Evolutionary conservation across 2,329 filamentous ascomycete genomes (phyloP), one percentile per base, ranked within the genome.

Genomic region (Cercospora citrullina): DNA sequence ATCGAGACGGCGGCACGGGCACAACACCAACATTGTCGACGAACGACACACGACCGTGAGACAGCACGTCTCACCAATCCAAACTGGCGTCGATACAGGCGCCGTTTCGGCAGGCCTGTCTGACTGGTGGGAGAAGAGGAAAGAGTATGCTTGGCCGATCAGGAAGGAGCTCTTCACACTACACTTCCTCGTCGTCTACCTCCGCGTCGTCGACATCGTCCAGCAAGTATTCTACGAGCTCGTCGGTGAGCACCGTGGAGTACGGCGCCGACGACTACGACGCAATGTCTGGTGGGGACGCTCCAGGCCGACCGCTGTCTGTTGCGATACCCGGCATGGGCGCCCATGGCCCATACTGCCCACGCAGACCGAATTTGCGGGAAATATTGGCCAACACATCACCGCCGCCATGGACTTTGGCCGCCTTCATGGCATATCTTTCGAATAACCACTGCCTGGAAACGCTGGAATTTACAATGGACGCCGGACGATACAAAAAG

Each of bases 361-460:
- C 86, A 77, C 81, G 84, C 73, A 84, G 88, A 75, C 94, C 93
- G 53, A 91, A 92, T 31, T 84, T 99, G 60, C 87, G 90, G 68
- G 94, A 98, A 75, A 96, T 99, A 30, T 87, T 99, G 55, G 87
- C 91, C 72, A 95, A 97, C 81, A 88, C 87, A 55, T 92, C 95
- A 39, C 89, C 92, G 8, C 89, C 93, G 48, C 95, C 95, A 73
- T 98, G 93, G 86, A 97, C 94, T 0, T 84, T 97, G 8, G 90
- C 89, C 68, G 94, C 94, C 33, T 98, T 98, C 80, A 98, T 95
- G 88, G 94, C 94, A 65, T 98, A 96, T 76, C 86, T 98, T 4
- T 97, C 94, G 0, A 94, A 96, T 77, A 98, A 98, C 76, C 94
- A 98, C 80, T 99, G 95, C 78, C 84, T 98, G 72, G 95, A 99